A percentile compares a stretch with the other conserved stretches of the same genome.
These are phyloP conservation scores for Aspergillus ellipticus DNA, from an alignment of 495 filamentous ascomycete species.

Conservation along the genomic window DNA sequence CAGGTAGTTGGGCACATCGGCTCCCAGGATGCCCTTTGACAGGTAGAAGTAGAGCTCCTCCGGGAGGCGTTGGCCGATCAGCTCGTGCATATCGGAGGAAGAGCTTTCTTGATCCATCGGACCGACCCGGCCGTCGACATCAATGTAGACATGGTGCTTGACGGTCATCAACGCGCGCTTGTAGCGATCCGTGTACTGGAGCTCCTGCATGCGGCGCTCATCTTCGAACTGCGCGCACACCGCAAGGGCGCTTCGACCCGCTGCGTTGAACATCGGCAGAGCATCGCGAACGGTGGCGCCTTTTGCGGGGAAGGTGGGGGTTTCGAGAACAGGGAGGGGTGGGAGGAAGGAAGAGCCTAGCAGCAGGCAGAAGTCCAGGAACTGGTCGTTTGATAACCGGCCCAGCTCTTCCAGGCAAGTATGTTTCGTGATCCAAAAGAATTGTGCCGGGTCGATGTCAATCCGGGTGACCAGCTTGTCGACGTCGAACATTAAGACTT, in stretches of 20 bases:
- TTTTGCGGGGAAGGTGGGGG: slow-evolving; percentile 43
- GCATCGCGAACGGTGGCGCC: slow-evolving; percentile 59
- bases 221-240: slow-evolving; percentile 69
- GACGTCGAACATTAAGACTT: slow-evolving; percentile 81
- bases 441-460: slow-evolving; percentile 61
- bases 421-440: slow-evolving; percentile 69
- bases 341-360: slow-evolving; percentile 77
- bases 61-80: slow-evolving; percentile 84
- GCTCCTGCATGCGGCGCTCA: slow-evolving; percentile 62
- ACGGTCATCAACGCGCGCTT: slow-evolving; percentile 77
- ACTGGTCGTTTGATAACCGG: slow-evolving; percentile 65
- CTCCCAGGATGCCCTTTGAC: slow-evolving; percentile 72
- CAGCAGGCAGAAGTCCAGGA: slow-evolving; percentile 80
- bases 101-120: slow-evolving; percentile 64
- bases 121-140: slow-evolving; percentile 67
- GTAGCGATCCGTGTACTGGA: slow-evolving; percentile 78
- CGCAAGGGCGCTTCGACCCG: slow-evolving; percentile 57
- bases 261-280: slow-evolving; percentile 64
- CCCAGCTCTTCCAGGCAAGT: slow-evolving; percentile 65
- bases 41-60: slow-evolving; percentile 92
- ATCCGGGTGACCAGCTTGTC: slow-evolving; percentile 78
- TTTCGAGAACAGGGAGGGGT: slow-evolving; percentile 70
- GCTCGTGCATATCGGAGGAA: slow-evolving; percentile 79
- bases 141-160: slow-evolving; percentile 81
- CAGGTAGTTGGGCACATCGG: slow-evolving; percentile 76